Conservation (phyloP, 1,284 basidiomycete species). For the Polyporus tsugae region DNA sequence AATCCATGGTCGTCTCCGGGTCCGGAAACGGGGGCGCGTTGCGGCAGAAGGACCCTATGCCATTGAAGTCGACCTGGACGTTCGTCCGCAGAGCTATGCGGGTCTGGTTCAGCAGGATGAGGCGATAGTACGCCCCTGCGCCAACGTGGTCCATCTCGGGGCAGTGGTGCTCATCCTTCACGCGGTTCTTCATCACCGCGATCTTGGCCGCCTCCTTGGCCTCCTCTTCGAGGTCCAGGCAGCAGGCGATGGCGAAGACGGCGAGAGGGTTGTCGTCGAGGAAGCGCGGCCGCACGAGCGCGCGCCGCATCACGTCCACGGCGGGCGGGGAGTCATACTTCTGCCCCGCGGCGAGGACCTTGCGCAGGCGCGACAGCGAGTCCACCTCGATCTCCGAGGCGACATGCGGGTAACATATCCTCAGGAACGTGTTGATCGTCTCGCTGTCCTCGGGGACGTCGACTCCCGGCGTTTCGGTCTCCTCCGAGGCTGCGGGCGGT, state of each 20-base stretch:
- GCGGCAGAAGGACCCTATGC: conserved; percentile 2
- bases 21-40: no score
- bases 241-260: conserved; percentile 44
- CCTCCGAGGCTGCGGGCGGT: conserved; percentile 1
- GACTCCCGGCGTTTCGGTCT: conserved; percentile 12
- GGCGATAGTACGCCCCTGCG: conserved; percentile 21
- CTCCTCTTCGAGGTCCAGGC: conserved; percentile 16
- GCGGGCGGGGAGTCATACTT: conserved; percentile 41
- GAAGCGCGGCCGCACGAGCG: conserved; percentile 25
- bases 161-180: neutral
- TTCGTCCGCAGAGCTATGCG: neutral
- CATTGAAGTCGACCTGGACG: neutral
- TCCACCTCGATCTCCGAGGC: conserved; percentile 10
- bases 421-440: conserved; percentile 28
- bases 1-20: neutral
- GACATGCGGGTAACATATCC: conserved; percentile 24
- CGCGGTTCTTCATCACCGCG: conserved; percentile 7
- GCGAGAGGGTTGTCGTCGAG: conserved; percentile 42
- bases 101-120: conserved; percentile 16
- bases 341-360: conserved; percentile 40
- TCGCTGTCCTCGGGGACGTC: conserved; percentile 27
- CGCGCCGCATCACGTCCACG: neutral
- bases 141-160: conserved; percentile 16
- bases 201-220: conserved; percentile 11
- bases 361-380: conserved; percentile 30